Percentiles rank a stretch among this genome's conserved stretches.
These are phyloP conservation scores for Blastomyces emzantsi DNA, from an alignment of 2,329 filamentous ascomycete species.

Conservation along the genomic window DNA sequence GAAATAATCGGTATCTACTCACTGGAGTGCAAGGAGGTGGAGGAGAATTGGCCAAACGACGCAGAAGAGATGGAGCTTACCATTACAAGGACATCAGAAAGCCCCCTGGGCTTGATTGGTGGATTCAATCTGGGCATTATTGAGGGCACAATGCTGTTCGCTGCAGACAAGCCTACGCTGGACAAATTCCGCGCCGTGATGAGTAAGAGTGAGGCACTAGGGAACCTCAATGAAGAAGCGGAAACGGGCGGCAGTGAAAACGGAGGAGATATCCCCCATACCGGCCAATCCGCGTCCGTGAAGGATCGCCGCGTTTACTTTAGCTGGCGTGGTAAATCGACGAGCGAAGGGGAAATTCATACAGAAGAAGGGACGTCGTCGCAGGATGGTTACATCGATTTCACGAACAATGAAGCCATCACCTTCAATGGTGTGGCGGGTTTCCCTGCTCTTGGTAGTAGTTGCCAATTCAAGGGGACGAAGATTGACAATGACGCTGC, in stretches of 20 bases:
- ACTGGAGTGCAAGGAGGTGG: constrained; percentile 12
- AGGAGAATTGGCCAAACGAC: constrained; percentile 14
- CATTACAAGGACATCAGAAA: constrained; percentile 10
- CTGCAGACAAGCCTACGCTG: constrained; percentile 9
- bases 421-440: constrained; percentile 15
- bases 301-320: constrained; percentile 13
- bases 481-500: constrained; percentile 11
- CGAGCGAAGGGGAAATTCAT: constrained; percentile 12
- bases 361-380: neutral
- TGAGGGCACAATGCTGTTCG: constrained; percentile 18
- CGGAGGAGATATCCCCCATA: neutral
- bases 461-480: constrained; percentile 14
- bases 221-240: neutral
- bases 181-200: constrained; percentile 9
- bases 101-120: constrained; percentile 12
- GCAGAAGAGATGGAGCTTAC: constrained; percentile 15
- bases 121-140: constrained; percentile 16
- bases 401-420: constrained; percentile 10
- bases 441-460: constrained; percentile 13
- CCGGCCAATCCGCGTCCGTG: neutral
- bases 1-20: constrained; percentile 15
- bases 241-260: neutral
- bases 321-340: constrained; percentile 16
- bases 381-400: constrained; percentile 15
- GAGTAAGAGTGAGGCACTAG: neutral